Evolutionary conservation across 805 yeast genomes (phyloP), one percentile per base, ranked within the genome.

Genomic region (Candida ovalis): DNA sequence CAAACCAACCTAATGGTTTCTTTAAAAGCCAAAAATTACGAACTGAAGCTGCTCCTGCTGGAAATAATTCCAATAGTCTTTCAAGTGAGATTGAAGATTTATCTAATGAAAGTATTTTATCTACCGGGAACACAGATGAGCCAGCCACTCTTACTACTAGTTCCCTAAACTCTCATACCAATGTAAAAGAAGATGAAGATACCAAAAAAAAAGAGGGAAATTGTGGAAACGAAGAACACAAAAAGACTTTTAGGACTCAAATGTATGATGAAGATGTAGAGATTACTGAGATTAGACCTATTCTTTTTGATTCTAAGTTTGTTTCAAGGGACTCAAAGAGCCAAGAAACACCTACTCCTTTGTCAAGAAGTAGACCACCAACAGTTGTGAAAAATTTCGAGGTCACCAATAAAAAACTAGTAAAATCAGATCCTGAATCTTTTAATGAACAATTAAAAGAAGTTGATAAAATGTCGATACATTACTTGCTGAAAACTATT

Each of bases 401-500:
- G n/a, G n/a, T n/a, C n/a, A n/a, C n/a, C n/a, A n/a, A n/a, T n/a
- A n/a, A 33, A n/a, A n/a, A 42, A 30, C 17, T 17, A 30, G n/a
- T 10, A 21, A 22, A n/a, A 8, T 15, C 19, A 8, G 18, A 27
- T 7, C 9, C 21, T 23, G 18, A 30, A 17, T 19, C 3, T n/a
- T 23, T 22, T 32, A n/a, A 21, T 33, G 28, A 27, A 17, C 6
- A 15, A 13, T 18, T 18, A 13, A 21, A 37, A 12, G 12, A 10
- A 21, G 10, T 9, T 12, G 55, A 52, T 30, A 47, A 43, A 8
- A 43, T 47, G 1, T 55, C 61, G 1, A 48, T 60, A 43, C 56
- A 58, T 17, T 54, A 59, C 39, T 41, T 60, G 19, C 39, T 60
- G 3, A 50, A 49, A 17, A 53, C 59, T 7, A 52, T 60, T 5